Evolutionary conservation across 129 eudicot genomes (phyloP).

Genomic region (Flaveria sonorensis): DNA sequence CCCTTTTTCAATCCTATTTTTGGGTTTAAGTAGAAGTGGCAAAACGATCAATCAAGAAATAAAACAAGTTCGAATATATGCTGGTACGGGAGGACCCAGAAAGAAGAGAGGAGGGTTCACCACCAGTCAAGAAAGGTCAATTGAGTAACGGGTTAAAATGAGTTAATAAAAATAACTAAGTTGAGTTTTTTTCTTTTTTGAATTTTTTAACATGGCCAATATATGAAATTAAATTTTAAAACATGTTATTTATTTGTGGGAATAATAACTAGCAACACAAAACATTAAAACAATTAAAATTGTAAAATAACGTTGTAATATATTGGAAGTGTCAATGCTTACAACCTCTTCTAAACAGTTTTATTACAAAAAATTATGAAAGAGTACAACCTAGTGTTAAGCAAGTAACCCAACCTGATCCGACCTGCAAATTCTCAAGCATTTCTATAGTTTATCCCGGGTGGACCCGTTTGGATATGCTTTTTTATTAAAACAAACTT

Average conservation of each 20-base stretch:
- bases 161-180: background rate
- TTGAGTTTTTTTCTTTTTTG: background rate
- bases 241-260: too few relatives aligned
- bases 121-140: background rate
- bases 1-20: background rate
- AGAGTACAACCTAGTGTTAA: too few relatives aligned
- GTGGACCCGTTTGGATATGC: background rate
- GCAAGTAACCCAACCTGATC: background rate
- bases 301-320: background rate
- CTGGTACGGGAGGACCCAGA: too few relatives aligned
- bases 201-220: background rate
- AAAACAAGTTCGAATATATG: too few relatives aligned
- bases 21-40: background rate
- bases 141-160: background rate
- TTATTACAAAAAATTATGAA: too few relatives aligned
- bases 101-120: too few relatives aligned
- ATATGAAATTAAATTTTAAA: too few relatives aligned
- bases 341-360: background rate
- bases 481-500: background rate
- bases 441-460: background rate
- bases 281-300: too few relatives aligned
- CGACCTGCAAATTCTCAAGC: background rate
- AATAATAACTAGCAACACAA: background rate
- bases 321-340: too few relatives aligned
- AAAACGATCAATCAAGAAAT: background rate